phyloP scores from a whole-genome alignment of 2,329 filamentous ascomycete genomes.

The Cladophialophora bantiana region DNA sequence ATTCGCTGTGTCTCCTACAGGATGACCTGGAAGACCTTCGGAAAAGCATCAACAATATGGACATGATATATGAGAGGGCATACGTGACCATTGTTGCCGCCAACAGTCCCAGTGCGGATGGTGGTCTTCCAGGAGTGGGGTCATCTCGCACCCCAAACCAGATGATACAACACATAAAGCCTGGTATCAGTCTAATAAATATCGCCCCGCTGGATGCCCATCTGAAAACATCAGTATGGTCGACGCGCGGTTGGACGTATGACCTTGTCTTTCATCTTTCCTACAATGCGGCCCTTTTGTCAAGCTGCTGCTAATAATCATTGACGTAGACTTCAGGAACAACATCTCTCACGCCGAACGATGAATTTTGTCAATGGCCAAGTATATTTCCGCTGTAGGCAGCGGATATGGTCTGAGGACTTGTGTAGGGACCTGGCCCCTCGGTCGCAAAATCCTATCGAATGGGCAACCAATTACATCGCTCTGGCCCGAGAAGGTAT shows the following conservation, averaged over 20 bases:
- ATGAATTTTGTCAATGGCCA: conserved; percentile 16
- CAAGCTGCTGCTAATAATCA: background rate
- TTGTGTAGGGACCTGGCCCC: conserved; percentile 2
- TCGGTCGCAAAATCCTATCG: background rate
- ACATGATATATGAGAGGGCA: conserved; percentile 15
- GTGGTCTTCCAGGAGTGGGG: background rate
- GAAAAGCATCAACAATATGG: conserved; percentile 10
- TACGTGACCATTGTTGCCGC: conserved; percentile 16
- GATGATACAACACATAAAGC: background rate
- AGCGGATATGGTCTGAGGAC: conserved; percentile 9
- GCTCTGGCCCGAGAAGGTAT: conserved; percentile 1
- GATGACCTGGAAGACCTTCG: conserved; percentile 7
- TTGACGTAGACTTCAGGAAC: conserved; percentile 7
- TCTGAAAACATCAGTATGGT: background rate
- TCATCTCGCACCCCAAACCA: background rate
- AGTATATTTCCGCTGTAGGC: conserved; percentile 6
- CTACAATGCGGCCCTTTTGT: background rate
- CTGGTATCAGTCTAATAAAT: background rate
- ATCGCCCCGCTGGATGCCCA: background rate
- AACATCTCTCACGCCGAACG: conserved; percentile 6
- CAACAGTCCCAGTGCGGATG: background rate
- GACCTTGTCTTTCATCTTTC: background rate
- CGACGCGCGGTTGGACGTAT: conserved; percentile 4
- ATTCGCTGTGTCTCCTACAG: conserved; percentile 17
- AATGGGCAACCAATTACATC: background rate